Evolutionary conservation across 2,329 filamentous ascomycete species (phyloP).

Genomic region (Zymoseptoria brevis): DNA sequence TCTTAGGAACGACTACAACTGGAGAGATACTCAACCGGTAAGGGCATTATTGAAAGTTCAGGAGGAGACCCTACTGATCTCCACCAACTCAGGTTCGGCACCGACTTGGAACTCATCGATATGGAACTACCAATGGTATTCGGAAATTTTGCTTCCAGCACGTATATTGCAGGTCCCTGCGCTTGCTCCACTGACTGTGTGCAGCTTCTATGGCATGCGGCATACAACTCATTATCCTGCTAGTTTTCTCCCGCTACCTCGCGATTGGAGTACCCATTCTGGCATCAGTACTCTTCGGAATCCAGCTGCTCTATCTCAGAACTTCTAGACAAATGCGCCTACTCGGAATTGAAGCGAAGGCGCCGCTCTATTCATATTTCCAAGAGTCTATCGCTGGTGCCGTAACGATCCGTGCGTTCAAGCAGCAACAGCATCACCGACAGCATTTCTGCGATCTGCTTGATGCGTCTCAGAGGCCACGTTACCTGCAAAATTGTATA

Average conservation of each 20-base stretch:
- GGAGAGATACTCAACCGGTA: neutral
- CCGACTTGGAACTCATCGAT: conserved; percentile 41
- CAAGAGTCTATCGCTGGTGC: conserved; percentile 42
- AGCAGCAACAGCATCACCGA: conserved; percentile 36
- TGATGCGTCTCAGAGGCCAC: conserved; percentile 37
- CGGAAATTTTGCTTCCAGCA: neutral
- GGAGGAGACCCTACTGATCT: neutral
- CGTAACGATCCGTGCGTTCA: conserved; percentile 45
- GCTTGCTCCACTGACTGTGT: neutral
- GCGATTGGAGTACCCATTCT: conserved; percentile 34
- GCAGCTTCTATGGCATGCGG: neutral
- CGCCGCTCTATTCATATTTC: conserved; percentile 46
- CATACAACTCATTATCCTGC: conserved; percentile 7
- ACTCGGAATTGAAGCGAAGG: conserved; percentile 47
- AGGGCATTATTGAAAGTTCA: neutral
- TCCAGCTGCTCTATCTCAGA: conserved; percentile 41
- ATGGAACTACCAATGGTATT: conserved; percentile 29
- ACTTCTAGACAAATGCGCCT: conserved; percentile 44
- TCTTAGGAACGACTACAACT: neutral
- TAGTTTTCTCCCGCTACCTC: conserved; percentile 30
- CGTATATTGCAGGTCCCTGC: neutral
- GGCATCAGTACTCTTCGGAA: conserved; percentile 27
- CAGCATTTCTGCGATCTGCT: conserved; percentile 33
- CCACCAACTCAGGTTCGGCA: conserved; percentile 29
- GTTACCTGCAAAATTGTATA: conserved; percentile 38